A percentile compares a stretch with the other conserved stretches of the same genome.
phyloP scores from a whole-genome alignment of 2,329 filamentous ascomycete species.

The Pseudocercospora fuligena region DNA sequence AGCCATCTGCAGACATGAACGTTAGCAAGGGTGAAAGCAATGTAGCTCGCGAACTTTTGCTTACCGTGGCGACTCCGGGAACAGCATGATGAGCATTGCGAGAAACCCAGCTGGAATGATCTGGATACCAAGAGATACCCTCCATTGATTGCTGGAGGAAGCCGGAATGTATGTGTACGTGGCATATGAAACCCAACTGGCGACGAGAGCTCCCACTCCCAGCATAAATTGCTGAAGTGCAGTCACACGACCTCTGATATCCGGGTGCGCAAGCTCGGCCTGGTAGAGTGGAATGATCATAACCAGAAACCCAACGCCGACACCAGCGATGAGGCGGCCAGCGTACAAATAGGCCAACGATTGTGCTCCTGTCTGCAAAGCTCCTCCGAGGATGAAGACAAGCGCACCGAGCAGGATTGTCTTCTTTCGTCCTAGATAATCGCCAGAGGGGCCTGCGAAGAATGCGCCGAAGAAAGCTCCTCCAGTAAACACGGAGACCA shows the following conservation, averaged over 20 bases:
- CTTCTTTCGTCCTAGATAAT: constrained; percentile 69
- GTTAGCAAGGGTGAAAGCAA: constrained; percentile 16
- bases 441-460: constrained; percentile 66
- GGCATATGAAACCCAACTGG: constrained; percentile 74
- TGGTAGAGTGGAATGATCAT: constrained; percentile 77
- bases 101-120: constrained; percentile 68
- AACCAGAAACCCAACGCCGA: constrained; percentile 63
- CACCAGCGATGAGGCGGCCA: constrained; percentile 56
- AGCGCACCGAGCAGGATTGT: constrained; percentile 75
- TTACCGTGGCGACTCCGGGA: constrained; percentile 64
- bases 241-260: constrained; percentile 76
- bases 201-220: constrained; percentile 73
- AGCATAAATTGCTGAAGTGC: constrained; percentile 83
- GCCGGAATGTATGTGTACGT: constrained; percentile 57
- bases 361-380: constrained; percentile 72
- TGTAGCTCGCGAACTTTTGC: constrained; percentile 17
- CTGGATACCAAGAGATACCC: constrained; percentile 71
- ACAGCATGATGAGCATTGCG: constrained; percentile 69
- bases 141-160: constrained; percentile 61
- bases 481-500: constrained; percentile 78
- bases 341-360: constrained; percentile 66
- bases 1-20: constrained; percentile 61
- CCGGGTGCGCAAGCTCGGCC: constrained; percentile 77
- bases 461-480: constrained; percentile 74
- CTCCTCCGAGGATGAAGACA: constrained; percentile 74